Conservation (phyloP, 108 stramenopile genomes). For the Skeletonema tropicum region DNA sequence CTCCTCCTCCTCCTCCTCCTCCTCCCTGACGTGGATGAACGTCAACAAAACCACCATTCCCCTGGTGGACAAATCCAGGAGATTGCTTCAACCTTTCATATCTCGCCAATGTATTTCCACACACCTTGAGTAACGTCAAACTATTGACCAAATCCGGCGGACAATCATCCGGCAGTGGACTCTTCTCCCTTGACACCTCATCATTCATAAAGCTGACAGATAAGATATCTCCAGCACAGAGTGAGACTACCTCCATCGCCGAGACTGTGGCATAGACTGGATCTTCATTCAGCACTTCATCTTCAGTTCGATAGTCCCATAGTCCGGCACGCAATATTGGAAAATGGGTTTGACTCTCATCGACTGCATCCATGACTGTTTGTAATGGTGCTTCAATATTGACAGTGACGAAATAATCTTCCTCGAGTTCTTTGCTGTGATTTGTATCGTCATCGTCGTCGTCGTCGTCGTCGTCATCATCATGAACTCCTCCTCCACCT, state of each 20-base stretch:
- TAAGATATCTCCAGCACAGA: slow-evolving; percentile 38
- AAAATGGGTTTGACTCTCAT: slow-evolving; percentile 50
- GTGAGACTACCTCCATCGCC: slow-evolving; percentile 47
- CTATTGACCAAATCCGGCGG: slow-evolving; percentile 47
- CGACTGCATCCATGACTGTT: slow-evolving; percentile 48
- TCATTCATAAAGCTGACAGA: slow-evolving; percentile 50
- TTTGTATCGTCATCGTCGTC: slow-evolving; percentile 16
- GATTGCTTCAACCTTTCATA: slow-evolving; percentile 18
- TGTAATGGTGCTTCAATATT: slow-evolving; percentile 51
- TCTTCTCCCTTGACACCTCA: slow-evolving; percentile 40
- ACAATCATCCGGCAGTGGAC: slow-evolving; percentile 40
- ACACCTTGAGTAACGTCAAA: slow-evolving; percentile 37
- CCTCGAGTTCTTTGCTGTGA: slow-evolving; percentile 33
- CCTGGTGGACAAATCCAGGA: slow-evolving; percentile 2
- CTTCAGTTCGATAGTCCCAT: slow-evolving; percentile 51
- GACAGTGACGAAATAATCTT: slow-evolving; percentile 50
- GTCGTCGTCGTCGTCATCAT: slow-evolving; percentile 13
- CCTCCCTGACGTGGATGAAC: neutral
- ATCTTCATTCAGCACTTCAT: slow-evolving; percentile 47
- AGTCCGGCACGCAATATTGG: slow-evolving; percentile 41
- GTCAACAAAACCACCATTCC: neutral
- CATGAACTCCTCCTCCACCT: neutral
- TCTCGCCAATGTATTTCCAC: slow-evolving; percentile 45
- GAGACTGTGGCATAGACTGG: slow-evolving; percentile 49
- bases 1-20: neutral